Percentiles rank a stretch among this genome's conserved stretches.
These are phyloP conservation scores for Vitellaria paradoxa DNA, from an alignment of 179 eudicot genomes.

Conservation along the genomic window DNA sequence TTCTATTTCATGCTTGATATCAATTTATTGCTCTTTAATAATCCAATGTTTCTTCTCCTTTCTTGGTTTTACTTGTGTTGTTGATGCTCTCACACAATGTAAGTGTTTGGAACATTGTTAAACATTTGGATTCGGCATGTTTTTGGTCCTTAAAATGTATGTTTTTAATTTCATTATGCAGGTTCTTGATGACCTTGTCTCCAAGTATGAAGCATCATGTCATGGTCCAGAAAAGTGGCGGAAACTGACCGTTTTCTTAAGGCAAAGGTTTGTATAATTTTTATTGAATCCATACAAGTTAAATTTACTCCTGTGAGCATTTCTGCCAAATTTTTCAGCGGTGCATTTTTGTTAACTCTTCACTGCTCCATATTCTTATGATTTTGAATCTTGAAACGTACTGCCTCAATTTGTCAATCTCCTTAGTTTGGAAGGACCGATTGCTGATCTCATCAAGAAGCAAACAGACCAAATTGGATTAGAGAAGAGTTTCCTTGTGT, in stretches of 20 bases:
- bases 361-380: too few relatives aligned
- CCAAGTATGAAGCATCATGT: slow-evolving; percentile 69
- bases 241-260: slow-evolving; percentile 62
- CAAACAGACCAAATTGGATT: slow-evolving; percentile 75
- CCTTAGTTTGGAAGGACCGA: slow-evolving; percentile 90
- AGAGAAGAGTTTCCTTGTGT: slow-evolving; percentile 70
- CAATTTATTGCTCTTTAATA: neutral
- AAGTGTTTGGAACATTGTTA: neutral
- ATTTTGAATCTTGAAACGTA: slow-evolving; percentile 2
- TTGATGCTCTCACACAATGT: neutral
- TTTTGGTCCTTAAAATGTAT: neutral
- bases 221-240: slow-evolving; percentile 95
- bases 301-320: too few relatives aligned
- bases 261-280: slow-evolving; percentile 60
- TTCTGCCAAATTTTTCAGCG: too few relatives aligned
- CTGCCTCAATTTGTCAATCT: neutral
- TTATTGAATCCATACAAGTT: neutral
- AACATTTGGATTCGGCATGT: neutral
- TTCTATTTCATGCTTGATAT: neutral
- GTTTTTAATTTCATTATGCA: slow-evolving; percentile 21
- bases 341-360: too few relatives aligned
- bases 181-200: slow-evolving; percentile 72
- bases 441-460: slow-evolving; percentile 82
- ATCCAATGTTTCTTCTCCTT: neutral
- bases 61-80: too few relatives aligned